A percentile compares a stretch with the other conserved stretches of the same genome.
phyloP scores from a whole-genome alignment of 805 yeast genomes.

The Saccharomycopsis sp. region DNA sequence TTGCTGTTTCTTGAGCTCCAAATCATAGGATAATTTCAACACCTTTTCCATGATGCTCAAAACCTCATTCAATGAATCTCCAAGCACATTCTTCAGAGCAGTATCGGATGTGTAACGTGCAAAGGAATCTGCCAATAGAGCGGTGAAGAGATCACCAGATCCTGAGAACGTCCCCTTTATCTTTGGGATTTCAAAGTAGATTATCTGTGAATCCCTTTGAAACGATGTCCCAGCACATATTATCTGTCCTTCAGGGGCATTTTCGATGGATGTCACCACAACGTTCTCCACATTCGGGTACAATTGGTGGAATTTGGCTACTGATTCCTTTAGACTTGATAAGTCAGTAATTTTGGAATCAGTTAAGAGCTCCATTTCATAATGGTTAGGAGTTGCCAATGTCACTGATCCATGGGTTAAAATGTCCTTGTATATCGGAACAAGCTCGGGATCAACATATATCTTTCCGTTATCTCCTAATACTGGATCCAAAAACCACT shows the following conservation, averaged over 20 bases:
- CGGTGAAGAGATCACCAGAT: conserved; percentile 68
- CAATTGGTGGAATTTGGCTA: conserved; percentile 35
- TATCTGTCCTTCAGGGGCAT: conserved; percentile 29
- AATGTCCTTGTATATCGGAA: conserved; percentile 46
- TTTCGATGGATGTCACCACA: conserved; percentile 51
- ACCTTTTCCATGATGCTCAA: conserved; percentile 37
- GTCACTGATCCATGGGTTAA: conserved; percentile 33
- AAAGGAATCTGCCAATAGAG: conserved; percentile 47
- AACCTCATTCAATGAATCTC: conserved; percentile 34
- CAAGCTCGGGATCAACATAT: conserved; percentile 58
- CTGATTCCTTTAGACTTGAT: conserved; percentile 32
- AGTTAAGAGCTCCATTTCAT: conserved; percentile 60
- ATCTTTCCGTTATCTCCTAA: conserved; percentile 84
- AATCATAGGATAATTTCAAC: conserved; percentile 33
- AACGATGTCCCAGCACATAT: conserved; percentile 35
- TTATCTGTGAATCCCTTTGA: conserved; percentile 15
- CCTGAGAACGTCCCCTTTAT: conserved; percentile 64
- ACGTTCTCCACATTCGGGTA: conserved; percentile 44
- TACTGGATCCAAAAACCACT: conserved; percentile 83
- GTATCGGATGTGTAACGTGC: conserved; percentile 26
- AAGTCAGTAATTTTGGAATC: conserved; percentile 37
- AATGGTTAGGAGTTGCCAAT: conserved; percentile 66
- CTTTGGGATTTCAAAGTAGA: conserved; percentile 37
- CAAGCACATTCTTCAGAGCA: conserved; percentile 23
- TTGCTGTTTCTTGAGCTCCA: conserved; percentile 14